phyloP scores from a whole-genome alignment of 257 asterid species.

The Cinchona pubescens region DNA sequence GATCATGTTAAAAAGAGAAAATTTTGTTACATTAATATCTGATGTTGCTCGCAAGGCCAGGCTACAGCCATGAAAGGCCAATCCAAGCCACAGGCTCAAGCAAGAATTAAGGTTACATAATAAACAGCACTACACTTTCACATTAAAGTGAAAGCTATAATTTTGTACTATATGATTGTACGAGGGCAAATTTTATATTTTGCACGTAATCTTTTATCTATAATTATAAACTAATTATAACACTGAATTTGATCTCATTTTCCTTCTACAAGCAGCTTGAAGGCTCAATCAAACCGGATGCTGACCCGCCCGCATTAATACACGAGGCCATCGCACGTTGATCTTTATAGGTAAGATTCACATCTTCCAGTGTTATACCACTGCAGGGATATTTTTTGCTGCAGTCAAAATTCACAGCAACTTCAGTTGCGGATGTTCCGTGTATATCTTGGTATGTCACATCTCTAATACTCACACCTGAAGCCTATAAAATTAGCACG shows the following conservation, averaged over 20 bases:
- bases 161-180: too few species aligned
- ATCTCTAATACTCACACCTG: conserved; percentile 25
- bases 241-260: too few species aligned
- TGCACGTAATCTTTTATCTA: neutral
- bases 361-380: neutral
- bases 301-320: neutral
- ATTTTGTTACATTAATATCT: too few species aligned
- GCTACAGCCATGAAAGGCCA: neutral
- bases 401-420: neutral
- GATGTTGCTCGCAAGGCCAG: conserved; percentile 6
- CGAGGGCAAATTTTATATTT: neutral
- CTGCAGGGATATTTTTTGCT: neutral
- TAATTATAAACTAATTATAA: neutral
- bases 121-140: neutral
- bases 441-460: conserved; percentile 41
- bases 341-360: neutral
- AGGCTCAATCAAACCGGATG: neutral
- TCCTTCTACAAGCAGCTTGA: neutral
- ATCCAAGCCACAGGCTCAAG: conserved; percentile 6
- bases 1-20: too few species aligned
- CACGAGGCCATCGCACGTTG: neutral
- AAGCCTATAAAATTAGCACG: neutral
- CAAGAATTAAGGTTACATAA: conserved; percentile 1
- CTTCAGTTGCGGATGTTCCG: conserved; percentile 40
- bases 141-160: too few species aligned